Conservation (phyloP, 139 green algal species). For the Dunaliella primolecta region DNA sequence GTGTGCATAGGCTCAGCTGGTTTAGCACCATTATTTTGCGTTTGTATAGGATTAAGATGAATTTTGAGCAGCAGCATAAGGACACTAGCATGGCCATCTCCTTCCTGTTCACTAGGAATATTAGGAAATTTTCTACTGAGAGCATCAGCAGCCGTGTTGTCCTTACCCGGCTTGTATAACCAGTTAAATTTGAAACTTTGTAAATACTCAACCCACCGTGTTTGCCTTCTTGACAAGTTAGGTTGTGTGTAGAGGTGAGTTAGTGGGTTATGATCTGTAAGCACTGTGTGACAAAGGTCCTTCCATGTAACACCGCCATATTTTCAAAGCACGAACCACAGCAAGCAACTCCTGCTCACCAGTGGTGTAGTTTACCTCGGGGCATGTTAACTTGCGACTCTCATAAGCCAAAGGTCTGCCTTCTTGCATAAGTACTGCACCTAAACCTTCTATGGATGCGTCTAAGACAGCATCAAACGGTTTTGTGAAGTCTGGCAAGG, state of each 20-base stretch:
- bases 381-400: slow-evolving; percentile 16
- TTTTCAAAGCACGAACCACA: background rate
- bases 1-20: too few species aligned
- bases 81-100: too few species aligned
- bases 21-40: too few species aligned
- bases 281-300: too few species aligned
- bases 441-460: slow-evolving; percentile 1
- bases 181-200: background rate
- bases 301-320: too few species aligned
- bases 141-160: too few species aligned
- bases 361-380: slow-evolving; percentile 31
- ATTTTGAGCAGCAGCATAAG: too few species aligned
- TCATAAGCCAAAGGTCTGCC: slow-evolving; percentile 22
- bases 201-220: background rate
- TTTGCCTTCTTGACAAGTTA: background rate
- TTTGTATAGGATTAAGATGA: too few species aligned
- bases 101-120: too few species aligned
- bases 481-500: slow-evolving; percentile 11
- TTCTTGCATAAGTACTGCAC: slow-evolving; percentile 33
- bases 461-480: slow-evolving; percentile 20
- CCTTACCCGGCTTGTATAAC: background rate
- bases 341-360: slow-evolving; percentile 24
- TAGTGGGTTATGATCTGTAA: background rate
- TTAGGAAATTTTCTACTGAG: too few species aligned
- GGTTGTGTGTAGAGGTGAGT: background rate